Conservation (phyloP, 306 rosid genomes). For the Trifolium repens region DNA sequence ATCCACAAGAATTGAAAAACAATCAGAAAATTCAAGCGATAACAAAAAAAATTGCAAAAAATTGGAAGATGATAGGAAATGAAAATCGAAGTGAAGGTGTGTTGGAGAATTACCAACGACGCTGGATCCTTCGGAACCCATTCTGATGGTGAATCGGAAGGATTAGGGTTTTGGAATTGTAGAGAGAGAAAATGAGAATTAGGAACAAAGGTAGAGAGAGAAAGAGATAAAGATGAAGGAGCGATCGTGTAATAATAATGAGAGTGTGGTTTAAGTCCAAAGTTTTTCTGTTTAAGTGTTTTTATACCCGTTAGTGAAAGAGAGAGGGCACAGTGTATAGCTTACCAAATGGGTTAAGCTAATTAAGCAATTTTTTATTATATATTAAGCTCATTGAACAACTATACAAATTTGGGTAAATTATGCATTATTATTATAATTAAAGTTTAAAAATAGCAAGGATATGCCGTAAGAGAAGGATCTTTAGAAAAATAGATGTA, state of each 20-base stretch:
- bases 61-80: not conserved
- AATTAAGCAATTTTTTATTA: not conserved
- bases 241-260: constrained; percentile 10
- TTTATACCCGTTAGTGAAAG: not conserved
- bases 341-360: not conserved
- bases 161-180: constrained; percentile 50
- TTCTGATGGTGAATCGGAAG: constrained; percentile 41
- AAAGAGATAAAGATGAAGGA: constrained; percentile 3
- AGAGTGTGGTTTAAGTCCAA: constrained; percentile 25
- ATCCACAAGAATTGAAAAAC: constrained; percentile 14
- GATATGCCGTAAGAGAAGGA: too few species aligned
- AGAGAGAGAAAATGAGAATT: constrained; percentile 39
- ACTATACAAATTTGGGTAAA: too few species aligned
- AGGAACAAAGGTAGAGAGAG: constrained; percentile 30
- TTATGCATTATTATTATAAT: too few species aligned
- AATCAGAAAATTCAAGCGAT: constrained; percentile 5
- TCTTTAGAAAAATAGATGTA: too few species aligned
- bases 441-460: too few species aligned
- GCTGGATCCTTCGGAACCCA: constrained; percentile 82
- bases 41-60: not conserved
- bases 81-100: constrained; percentile 26
- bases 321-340: not conserved
- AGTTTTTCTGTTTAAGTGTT: not conserved
- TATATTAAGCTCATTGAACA: not conserved
- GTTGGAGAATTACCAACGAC: constrained; percentile 70